Evolutionary conservation across 345 rosid genomes (phyloP).

Genomic region (Euphorbia lathyris): DNA sequence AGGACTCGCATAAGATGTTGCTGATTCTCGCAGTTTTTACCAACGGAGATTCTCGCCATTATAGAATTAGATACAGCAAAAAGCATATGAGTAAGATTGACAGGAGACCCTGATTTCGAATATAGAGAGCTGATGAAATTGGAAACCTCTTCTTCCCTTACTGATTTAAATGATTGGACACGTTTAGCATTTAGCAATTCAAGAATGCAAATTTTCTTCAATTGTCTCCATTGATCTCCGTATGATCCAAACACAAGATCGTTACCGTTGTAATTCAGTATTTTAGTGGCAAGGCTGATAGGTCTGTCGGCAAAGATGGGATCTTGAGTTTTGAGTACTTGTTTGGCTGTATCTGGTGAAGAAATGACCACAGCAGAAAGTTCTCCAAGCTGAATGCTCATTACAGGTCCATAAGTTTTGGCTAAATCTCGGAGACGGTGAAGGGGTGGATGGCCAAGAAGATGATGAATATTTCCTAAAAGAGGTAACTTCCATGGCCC

Average conservation of each 20-base stretch:
- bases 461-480: background rate
- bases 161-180: background rate
- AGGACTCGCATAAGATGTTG: conserved; percentile 2
- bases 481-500: background rate
- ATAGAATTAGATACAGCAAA: conserved; percentile 11
- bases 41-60: conserved; percentile 17
- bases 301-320: background rate
- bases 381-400: background rate
- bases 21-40: conserved; percentile 26
- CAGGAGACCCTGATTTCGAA: conserved; percentile 13
- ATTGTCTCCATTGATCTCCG: background rate
- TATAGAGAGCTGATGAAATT: background rate
- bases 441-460: background rate
- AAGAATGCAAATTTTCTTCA: background rate
- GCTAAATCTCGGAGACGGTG: background rate
- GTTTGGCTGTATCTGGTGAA: background rate
- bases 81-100: conserved; percentile 22
- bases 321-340: conserved; percentile 1
- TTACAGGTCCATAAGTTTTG: background rate
- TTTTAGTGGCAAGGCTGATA: background rate
- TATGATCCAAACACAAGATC: background rate
- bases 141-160: conserved; percentile 11
- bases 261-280: background rate
- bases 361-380: background rate
- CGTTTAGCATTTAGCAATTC: background rate